Evolutionary conservation across 768 basidiomycete genomes (phyloP), one percentile per base, ranked within the genome.

Genomic region (Leucocoprinus birnbaumii): DNA sequence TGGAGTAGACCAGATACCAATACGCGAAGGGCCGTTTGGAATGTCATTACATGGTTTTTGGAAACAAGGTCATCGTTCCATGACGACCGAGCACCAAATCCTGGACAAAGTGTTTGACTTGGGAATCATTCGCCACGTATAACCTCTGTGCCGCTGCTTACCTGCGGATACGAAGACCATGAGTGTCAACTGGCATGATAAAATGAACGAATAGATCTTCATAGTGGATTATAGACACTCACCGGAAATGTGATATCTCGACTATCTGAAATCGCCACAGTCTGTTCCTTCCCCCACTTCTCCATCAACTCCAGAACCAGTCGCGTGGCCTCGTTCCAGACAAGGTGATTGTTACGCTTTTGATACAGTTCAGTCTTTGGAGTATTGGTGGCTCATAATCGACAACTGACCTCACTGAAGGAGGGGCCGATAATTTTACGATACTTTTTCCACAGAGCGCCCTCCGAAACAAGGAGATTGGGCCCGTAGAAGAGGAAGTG

Each of bases 171-270:
- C 72, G 51, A 84, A 80, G 35, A 83, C 75, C 52, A 80, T 77
- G 2, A 84, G 74, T 1, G 82, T 76, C 41, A 83, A 73, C 83
- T 83, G 14, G 31, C 51, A 21, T 41, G 22, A 19, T 13, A 47
- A 16, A 31, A 19, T 40, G 21, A 24, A 38, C 24, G 13, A 26
- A 51, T 7, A 10, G 10, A 22, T 5, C 31, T 31, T n/a, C n/a
- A 11, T 5, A 11, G 11, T 31, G 31, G 31, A 5, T 31, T 31
- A 11, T 11, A 1, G 41, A 21, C 10, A 43, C 76, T 48, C 55
- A 83, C 84, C 6, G 80, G 79, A 3, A 80, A 62, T 0, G 83
- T 85, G n/a, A 85, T 61, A 25, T 83, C 78, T 2, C 80, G 62
- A 46, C 70, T 70, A 60, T 85, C 73, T 41, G 79, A 74, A n/a